Evolutionary conservation across 2,329 filamentous ascomycete genomes (phyloP).

Genomic region (Saccharata proteae): DNA sequence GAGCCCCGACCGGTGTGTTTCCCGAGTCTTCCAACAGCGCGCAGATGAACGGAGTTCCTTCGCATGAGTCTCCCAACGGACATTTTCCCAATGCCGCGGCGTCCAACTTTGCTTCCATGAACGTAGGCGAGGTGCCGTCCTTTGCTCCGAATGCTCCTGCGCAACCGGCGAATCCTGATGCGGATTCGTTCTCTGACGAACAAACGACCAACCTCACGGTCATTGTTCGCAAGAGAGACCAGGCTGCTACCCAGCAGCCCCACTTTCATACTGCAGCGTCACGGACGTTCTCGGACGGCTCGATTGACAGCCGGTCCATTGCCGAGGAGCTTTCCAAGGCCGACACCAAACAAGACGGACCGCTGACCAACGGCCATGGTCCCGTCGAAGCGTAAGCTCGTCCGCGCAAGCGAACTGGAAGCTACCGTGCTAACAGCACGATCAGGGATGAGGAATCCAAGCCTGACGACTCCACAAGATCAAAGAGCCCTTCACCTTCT

Average conservation of each 20-base stretch:
- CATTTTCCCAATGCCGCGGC: slow-evolving; percentile 2
- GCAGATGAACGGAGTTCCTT: slow-evolving; percentile 5
- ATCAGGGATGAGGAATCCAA: slow-evolving; percentile 10
- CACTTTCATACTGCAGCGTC: slow-evolving; percentile 29
- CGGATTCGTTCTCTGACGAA: slow-evolving; percentile 40
- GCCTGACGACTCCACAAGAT: slow-evolving; percentile 11
- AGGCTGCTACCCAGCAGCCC: slow-evolving; percentile 21
- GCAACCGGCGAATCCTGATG: slow-evolving; percentile 18
- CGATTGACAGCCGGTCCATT: slow-evolving; percentile 41
- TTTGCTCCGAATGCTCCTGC: slow-evolving; percentile 16
- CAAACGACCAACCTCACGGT: slow-evolving; percentile 41
- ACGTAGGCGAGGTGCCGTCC: slow-evolving; percentile 6
- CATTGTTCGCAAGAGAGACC: slow-evolving; percentile 35
- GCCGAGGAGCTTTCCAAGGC: slow-evolving; percentile 34
- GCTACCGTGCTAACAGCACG: slow-evolving; percentile 15
- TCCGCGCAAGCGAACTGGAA: slow-evolving; percentile 7
- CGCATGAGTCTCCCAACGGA: slow-evolving; percentile 2
- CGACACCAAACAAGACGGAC: slow-evolving; percentile 25
- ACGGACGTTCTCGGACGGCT: slow-evolving; percentile 44
- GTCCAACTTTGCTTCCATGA: slow-evolving; percentile 6
- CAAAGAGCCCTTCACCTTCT: slow-evolving; percentile 12
- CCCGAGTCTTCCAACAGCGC: slow-evolving; percentile 1
- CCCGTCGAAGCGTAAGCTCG: slow-evolving; percentile 19
- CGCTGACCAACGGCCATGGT: slow-evolving; percentile 24
- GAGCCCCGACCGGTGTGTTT: slow-evolving; percentile 3